Conservation (phyloP, 805 yeast genomes). For the Kuraishia capsulata region DNA sequence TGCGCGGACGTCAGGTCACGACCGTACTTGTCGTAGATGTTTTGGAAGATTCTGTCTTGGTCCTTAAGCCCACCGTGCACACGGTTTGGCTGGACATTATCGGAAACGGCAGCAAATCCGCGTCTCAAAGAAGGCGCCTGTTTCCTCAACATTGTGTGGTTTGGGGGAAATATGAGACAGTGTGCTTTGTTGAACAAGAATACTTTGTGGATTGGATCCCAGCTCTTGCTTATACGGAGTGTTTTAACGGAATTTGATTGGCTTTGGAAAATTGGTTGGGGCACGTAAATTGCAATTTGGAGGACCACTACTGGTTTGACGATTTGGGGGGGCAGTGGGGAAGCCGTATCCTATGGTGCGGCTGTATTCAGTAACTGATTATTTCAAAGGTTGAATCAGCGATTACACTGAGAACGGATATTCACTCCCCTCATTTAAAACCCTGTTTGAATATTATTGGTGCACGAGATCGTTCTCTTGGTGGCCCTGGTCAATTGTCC, state of each 20-base stretch:
- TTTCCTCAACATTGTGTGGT: constrained; percentile 2
- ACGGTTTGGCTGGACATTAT: constrained; percentile 35
- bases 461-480: too few relatives aligned
- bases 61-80: constrained; percentile 69
- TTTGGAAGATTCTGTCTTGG: constrained; percentile 82
- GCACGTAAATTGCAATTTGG: too few relatives aligned
- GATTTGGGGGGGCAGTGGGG: too few relatives aligned
- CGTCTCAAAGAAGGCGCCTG: constrained; percentile 7
- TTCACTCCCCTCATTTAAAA: too few relatives aligned
- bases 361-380: too few relatives aligned
- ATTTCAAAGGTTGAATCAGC: too few relatives aligned
- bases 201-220: constrained; percentile 1
- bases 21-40: constrained; percentile 69
- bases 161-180: too few relatives aligned
- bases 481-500: too few relatives aligned
- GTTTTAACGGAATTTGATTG: constrained; percentile 8
- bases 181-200: background rate
- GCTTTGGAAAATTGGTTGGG: background rate
- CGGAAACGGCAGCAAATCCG: constrained; percentile 32
- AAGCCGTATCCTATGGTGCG: too few relatives aligned
- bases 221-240: constrained; percentile 28
- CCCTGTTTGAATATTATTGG: too few relatives aligned
- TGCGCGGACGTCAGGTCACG: constrained; percentile 64
- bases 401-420: too few relatives aligned
- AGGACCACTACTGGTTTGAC: too few relatives aligned